These are phyloP conservation scores for Physocladia obscura DNA, from an alignment of 192 early-diverging fungal genomes.

Conservation along the genomic window DNA sequence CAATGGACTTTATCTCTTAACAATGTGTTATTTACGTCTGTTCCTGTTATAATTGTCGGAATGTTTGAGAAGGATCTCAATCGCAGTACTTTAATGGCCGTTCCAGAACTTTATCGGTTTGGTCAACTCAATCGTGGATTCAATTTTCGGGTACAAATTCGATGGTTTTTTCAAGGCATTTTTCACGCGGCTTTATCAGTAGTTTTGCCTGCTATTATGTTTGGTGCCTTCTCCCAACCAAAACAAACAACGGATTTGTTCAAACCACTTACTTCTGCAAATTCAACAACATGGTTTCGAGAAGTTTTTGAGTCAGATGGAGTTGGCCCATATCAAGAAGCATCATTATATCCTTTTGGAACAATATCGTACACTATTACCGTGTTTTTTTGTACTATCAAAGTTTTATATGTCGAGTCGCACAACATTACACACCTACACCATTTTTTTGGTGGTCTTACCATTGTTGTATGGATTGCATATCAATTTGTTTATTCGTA, in stretches of 20 bases:
- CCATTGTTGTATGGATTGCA: conserved; percentile 24
- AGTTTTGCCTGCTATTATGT: conserved; percentile 21
- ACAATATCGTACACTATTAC: conserved; percentile 29
- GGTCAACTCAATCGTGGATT: conserved; percentile 59
- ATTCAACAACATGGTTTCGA: conserved; percentile 5
- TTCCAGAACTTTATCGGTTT: conserved; percentile 72
- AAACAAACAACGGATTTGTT: neutral
- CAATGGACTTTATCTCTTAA: conserved; percentile 77
- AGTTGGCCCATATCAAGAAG: conserved; percentile 23
- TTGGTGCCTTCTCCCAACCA: conserved; percentile 3
- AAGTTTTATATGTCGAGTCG: conserved; percentile 28
- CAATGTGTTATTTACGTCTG: conserved; percentile 79
- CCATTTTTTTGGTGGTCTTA: conserved; percentile 6
- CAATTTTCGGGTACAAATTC: conserved; percentile 50
- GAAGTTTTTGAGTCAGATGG: conserved; percentile 17
- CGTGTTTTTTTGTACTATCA: conserved; percentile 28
- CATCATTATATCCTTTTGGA: conserved; percentile 24
- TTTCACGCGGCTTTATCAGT: conserved; percentile 46
- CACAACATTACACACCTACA: conserved; percentile 21
- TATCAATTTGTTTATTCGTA: conserved; percentile 26
- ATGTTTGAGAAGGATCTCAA: conserved; percentile 82
- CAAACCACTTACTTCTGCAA: conserved; percentile 2
- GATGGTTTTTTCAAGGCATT: conserved; percentile 57
- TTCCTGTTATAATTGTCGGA: conserved; percentile 72
- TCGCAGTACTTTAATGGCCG: conserved; percentile 57